phyloP scores from a whole-genome alignment of 2,329 filamentous ascomycete genomes.

The Stagonosporopsis chrysanthemi region DNA sequence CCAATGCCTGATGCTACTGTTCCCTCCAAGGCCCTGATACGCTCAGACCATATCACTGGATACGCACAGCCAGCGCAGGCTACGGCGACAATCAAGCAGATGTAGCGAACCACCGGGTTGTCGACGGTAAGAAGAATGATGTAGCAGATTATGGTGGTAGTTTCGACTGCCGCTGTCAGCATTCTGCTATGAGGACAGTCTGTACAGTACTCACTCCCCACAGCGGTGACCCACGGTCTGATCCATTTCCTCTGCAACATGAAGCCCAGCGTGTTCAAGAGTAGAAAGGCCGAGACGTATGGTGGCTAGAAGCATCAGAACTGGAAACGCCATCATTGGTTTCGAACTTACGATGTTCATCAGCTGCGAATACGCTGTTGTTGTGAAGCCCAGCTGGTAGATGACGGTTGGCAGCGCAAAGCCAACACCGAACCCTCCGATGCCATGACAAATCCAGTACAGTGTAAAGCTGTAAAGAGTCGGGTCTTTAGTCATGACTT shows the following conservation, averaged over 20 bases:
- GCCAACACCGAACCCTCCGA: constrained; percentile 27
- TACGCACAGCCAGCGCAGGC: constrained; percentile 30
- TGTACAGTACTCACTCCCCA: constrained; percentile 19
- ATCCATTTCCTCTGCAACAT: constrained; percentile 32
- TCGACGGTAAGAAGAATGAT: constrained; percentile 28
- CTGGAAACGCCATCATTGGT: too few relatives aligned
- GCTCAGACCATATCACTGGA: constrained; percentile 30
- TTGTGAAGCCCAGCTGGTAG: constrained; percentile 33
- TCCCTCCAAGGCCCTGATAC: constrained; percentile 29
- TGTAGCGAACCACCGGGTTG: constrained; percentile 26
- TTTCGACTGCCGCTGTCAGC: constrained; percentile 20
- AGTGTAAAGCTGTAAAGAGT: constrained; percentile 29
- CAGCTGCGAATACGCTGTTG: constrained; percentile 29
- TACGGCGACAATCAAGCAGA: constrained; percentile 27
- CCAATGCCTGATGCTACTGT: constrained; percentile 31
- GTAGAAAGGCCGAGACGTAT: constrained; percentile 27
- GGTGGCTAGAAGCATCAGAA: constrained; percentile 23
- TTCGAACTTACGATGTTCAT: constrained; percentile 34
- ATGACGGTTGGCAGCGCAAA: constrained; percentile 31
- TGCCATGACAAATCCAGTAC: constrained; percentile 34
- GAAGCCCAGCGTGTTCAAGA: constrained; percentile 27
- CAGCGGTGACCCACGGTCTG: constrained; percentile 26
- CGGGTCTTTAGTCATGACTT: constrained; percentile 23
- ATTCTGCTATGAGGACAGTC: too few relatives aligned
- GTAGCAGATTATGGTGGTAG: constrained; percentile 28